phyloP scores from a whole-genome alignment of 139 green algal genomes.

The Asterochloris erici region DNA sequence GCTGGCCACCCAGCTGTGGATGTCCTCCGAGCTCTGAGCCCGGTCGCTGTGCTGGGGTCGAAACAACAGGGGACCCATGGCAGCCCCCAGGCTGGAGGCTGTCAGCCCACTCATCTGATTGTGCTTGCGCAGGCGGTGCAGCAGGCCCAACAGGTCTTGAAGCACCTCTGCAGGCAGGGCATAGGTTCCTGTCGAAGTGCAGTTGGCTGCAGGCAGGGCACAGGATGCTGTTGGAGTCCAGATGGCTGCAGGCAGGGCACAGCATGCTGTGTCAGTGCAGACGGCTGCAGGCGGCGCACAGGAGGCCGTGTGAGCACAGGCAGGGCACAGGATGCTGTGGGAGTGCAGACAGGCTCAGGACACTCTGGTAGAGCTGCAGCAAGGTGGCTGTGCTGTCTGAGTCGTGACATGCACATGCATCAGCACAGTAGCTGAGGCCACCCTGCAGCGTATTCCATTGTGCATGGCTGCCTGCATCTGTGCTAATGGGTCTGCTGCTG shows the following conservation, averaged over 20 bases:
- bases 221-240: background rate
- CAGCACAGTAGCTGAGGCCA: too few species aligned
- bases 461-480: too few species aligned
- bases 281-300: too few species aligned
- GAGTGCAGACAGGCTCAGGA: too few species aligned
- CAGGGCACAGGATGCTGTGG: too few species aligned
- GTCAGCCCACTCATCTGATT: slow-evolving; percentile 6
- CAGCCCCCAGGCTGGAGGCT: slow-evolving; percentile 2
- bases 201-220: background rate
- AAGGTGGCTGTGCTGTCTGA: too few species aligned
- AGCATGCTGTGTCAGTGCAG: background rate
- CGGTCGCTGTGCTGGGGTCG: background rate
- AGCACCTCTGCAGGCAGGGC: background rate
- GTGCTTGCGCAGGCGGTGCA: background rate
- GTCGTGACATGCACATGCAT: too few species aligned
- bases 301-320: too few species aligned
- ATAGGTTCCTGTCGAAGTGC: background rate
- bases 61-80: slow-evolving; percentile 9
- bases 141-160: slow-evolving; percentile 4
- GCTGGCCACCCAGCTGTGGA: slow-evolving; percentile 3
- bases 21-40: background rate
- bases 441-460: too few species aligned
- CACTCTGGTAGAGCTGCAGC: too few species aligned
- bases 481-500: too few species aligned
- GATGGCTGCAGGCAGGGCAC: background rate